phyloP scores from a whole-genome alignment of 192 early-diverging fungal genomes.

The Backusella luteola region DNA sequence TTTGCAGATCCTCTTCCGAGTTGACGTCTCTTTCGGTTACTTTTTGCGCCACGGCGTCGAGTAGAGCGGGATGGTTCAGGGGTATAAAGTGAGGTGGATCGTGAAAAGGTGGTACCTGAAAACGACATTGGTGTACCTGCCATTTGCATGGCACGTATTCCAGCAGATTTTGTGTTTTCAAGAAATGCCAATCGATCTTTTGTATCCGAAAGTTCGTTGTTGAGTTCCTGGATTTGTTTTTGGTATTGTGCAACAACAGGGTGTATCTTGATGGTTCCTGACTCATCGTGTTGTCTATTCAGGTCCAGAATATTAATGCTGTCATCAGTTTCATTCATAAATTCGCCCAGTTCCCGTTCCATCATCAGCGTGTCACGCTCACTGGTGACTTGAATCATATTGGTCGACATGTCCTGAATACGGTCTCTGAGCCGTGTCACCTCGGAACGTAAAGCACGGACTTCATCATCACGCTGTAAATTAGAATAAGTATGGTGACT shows the following conservation, averaged over 20 bases:
- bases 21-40: neutral
- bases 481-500: neutral
- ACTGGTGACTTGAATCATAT: slow-evolving; percentile 43
- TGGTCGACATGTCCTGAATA: slow-evolving; percentile 41
- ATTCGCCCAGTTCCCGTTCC: slow-evolving; percentile 42
- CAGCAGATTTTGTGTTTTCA: slow-evolving; percentile 12
- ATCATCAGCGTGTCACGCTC: slow-evolving; percentile 57
- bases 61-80: neutral
- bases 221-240: slow-evolving; percentile 37
- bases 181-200: slow-evolving; percentile 28
- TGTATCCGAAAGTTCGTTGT: slow-evolving; percentile 34
- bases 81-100: neutral
- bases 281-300: neutral
- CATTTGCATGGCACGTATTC: neutral
- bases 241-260: slow-evolving; percentile 37
- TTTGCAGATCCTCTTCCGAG: slow-evolving; percentile 4
- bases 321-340: slow-evolving; percentile 32
- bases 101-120: slow-evolving; percentile 9
- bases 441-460: slow-evolving; percentile 43
- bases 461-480: slow-evolving; percentile 45
- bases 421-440: slow-evolving; percentile 49
- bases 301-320: neutral
- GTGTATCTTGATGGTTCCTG: slow-evolving; percentile 18
- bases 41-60: neutral
- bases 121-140: slow-evolving; percentile 9